A percentile compares a stretch with the other conserved stretches of the same genome.
phyloP scores from a whole-genome alignment of 805 yeast species.

The Lachancea fermentati region DNA sequence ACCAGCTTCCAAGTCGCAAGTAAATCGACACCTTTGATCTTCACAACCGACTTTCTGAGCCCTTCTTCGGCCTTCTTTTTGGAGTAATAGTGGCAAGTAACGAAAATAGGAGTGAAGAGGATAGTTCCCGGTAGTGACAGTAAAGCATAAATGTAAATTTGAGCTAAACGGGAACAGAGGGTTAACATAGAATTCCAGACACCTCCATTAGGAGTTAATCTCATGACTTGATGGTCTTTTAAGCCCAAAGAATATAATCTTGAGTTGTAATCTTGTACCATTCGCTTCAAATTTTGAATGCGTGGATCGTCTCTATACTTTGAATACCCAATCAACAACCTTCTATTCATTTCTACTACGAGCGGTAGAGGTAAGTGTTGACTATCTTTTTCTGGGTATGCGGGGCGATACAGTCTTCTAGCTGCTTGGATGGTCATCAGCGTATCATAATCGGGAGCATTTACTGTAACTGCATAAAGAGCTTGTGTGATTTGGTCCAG shows the following conservation, averaged over 20 bases:
- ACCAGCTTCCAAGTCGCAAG: slow-evolving; percentile 94
- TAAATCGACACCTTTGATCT: slow-evolving; percentile 84
- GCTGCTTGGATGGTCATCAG: slow-evolving; percentile 93
- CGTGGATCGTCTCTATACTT: slow-evolving; percentile 69
- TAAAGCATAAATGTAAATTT: slow-evolving; percentile 46
- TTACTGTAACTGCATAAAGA: slow-evolving; percentile 82
- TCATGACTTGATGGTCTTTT: slow-evolving; percentile 66
- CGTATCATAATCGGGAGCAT: slow-evolving; percentile 89
- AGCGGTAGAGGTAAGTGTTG: slow-evolving; percentile 61
- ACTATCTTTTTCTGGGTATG: slow-evolving; percentile 28
- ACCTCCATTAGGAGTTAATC: slow-evolving; percentile 39
- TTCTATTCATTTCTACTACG: slow-evolving; percentile 82
- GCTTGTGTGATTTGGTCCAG: slow-evolving; percentile 71
- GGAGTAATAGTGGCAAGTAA: slow-evolving; percentile 65
- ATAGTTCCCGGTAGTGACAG: slow-evolving; percentile 81
- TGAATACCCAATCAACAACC: slow-evolving; percentile 77
- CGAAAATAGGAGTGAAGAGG: slow-evolving; percentile 79
- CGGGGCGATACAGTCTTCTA: slow-evolving; percentile 70
- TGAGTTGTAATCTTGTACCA: slow-evolving; percentile 65
- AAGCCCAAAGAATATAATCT: slow-evolving; percentile 58
- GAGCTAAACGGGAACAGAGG: slow-evolving; percentile 46
- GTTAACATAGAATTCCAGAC: slow-evolving; percentile 43
- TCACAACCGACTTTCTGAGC: slow-evolving; percentile 83
- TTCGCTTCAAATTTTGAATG: slow-evolving; percentile 52
- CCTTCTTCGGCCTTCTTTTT: slow-evolving; percentile 70